Base-by-base conservation (phyloP, 371 early-diverging fungal species). In the Rhizopus delemar region DNA sequence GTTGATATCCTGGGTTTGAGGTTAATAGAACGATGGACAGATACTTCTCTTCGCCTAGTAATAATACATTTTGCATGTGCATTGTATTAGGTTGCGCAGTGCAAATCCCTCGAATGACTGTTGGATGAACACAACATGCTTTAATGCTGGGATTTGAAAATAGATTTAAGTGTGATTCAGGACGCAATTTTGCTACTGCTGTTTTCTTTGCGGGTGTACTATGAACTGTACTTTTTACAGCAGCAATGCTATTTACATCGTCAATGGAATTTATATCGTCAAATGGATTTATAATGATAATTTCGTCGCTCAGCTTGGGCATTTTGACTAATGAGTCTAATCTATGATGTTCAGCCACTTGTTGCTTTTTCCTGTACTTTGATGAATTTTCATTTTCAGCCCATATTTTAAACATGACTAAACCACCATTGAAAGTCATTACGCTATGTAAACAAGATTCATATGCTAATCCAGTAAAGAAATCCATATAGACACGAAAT, bases 341-440 rank as follows among this genome's bases (percentile, higher is more conserved):
- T 43, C 49, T 48, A 13, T 45, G 51, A 41, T 15, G 28, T 9
- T 48, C 48, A 22, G 6, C 48, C 22, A 12, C 7, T 29, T 36
- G 16, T 12, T 46, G 38, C 16, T 41, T 8, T 8, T 49, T 36
- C n/a, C 12, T 12, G 11, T 34, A 49, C 4, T 16, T 11, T 38
- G 35, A 54, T 36, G 33, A 39, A 36, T 5, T 32, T 34, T 41
- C 32, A 9, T 65, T 35, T 28, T 73, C 74, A 4, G 69, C 62
- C 81, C 81, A 80, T 7, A 80, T 50, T 33, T 73, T 75, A 55
- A 77, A 80, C 73, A 74, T 72, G 8, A 75, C 73, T 16, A 77
- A 62, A 5, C 78, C 76, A 13, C 81, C 74, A 53, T 71, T 73
- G 46, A 77, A 67, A 0, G 74, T 71, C 31, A 70, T 65, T 4